Base-by-base conservation (phyloP, 176 grass and related monocot genomes). In the Guadua angustifolia region DNA sequence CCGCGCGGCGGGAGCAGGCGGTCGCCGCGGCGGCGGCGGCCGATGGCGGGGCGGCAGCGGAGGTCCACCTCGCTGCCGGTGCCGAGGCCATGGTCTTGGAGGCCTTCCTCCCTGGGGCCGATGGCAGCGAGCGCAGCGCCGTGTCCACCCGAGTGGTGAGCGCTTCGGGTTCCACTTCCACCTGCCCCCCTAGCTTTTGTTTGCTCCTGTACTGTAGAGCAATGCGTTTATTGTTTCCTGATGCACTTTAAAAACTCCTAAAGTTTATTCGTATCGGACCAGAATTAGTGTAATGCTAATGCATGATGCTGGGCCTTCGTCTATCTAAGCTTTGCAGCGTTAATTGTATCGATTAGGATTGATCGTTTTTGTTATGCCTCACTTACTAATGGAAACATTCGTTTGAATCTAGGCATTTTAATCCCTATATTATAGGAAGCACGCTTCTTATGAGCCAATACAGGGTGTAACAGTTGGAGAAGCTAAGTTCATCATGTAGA, bases 71-170 rank as follows among this genome's bases (percentile, higher is more conserved):
- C 79, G 82, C 60, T 11, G 75, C 87, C 0, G 89, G 91, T 6
- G 59, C 82, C 0, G 79, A 82, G 24, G 80, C 95, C 38, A 98
- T 98, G 95, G 80, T 89, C 55, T 53, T 98, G 35, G 87, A 98
- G 77, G 87, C 93, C 44, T 86, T 92, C 66, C 90, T 95, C 42
- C 93, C 91, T 42, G 85, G 63, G 1, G 2, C 77, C 12, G 84
- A 62, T 3, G 22, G 78, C 6, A 74, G 80, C 47, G 66, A 82
- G 43, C 50, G 72, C 35, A 84, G 78, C 70, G 82, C 85, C 16
- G 55, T 86, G 66, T 93, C 95, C 70, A 95, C 95, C 8, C 86
- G 91, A n/a, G 39, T 98, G 83, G 95, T 98, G 76, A 83, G 88
- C 65, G 26, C 17, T 71, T n/a, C 35, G 13, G 36, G 7, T 71